Evolutionary conservation across 1,284 basidiomycete species (phyloP).

Genomic region (Boletus sp.): DNA sequence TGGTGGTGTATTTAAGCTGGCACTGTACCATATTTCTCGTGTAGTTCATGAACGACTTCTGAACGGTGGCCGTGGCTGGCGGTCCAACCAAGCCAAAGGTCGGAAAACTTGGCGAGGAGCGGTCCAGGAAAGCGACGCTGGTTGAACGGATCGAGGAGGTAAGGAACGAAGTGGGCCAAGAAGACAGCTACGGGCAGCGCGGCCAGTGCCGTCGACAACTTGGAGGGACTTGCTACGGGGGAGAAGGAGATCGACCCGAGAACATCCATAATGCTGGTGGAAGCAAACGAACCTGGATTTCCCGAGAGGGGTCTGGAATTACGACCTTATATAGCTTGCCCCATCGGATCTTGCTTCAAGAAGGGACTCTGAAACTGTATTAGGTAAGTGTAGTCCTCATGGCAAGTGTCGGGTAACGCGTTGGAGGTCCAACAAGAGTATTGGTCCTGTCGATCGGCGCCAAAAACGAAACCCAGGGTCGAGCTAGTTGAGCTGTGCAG

Average conservation of each 20-base stretch:
- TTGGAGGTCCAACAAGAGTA: no score
- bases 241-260: conserved; percentile 15
- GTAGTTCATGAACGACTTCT: conserved; percentile 71
- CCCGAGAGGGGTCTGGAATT: background rate
- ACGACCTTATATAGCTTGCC: background rate
- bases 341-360: conserved; percentile 2
- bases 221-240: conserved; percentile 5
- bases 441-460: no score
- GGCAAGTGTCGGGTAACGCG: no score
- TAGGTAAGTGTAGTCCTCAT: no score
- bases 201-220: conserved; percentile 18
- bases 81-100: conserved; percentile 72
- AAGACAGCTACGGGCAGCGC: conserved; percentile 34
- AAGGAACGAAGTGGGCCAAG: conserved; percentile 53
- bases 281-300: background rate
- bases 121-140: conserved; percentile 72
- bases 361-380: no score
- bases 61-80: conserved; percentile 71
- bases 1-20: background rate
- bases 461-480: no score
- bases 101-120: conserved; percentile 68
- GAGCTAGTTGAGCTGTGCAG: no score
- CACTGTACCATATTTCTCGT: conserved; percentile 67
- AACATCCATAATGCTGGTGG: conserved; percentile 17
- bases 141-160: conserved; percentile 53